Conservation (phyloP, 129 eudicot species). For the Helichrysum umbraculigerum region DNA sequence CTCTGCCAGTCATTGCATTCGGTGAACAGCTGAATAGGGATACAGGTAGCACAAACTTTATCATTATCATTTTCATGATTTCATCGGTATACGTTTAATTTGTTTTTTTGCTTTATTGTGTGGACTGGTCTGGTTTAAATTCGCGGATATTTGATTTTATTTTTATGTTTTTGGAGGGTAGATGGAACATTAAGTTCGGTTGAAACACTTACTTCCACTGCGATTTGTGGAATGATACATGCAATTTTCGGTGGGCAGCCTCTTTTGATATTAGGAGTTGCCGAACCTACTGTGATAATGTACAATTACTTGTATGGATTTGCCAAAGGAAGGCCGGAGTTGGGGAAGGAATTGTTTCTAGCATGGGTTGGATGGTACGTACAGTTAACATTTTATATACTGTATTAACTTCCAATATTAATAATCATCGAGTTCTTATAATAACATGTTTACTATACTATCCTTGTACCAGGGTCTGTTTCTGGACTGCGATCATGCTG, state of each 20-base stretch:
- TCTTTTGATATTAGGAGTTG: constrained; percentile 83
- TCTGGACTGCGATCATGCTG: constrained; percentile 80
- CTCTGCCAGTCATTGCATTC: constrained; percentile 93
- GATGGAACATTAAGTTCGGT: constrained; percentile 82
- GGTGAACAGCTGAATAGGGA: constrained; percentile 89
- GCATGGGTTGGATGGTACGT: constrained; percentile 92
- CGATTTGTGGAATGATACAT: constrained; percentile 86
- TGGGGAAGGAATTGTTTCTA: constrained; percentile 66
- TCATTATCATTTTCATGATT: background rate
- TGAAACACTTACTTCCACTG: constrained; percentile 82
- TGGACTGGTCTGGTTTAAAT: background rate
- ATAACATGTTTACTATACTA: constrained; percentile 6
- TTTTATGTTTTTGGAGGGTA: constrained; percentile 19
- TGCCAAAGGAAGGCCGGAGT: constrained; percentile 51
- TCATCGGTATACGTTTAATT: too few species aligned
- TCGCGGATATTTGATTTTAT: background rate
- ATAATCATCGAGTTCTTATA: background rate
- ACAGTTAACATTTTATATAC: background rate
- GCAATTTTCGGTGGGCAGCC: constrained; percentile 92
- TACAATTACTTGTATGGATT: constrained; percentile 65
- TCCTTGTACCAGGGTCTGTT: constrained; percentile 65
- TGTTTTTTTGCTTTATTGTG: background rate
- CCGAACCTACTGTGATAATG: constrained; percentile 92
- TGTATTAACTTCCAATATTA: background rate
- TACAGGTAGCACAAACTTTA: constrained; percentile 62